Evolutionary conservation across 169 alveolate species (phyloP).

Genomic region (Eimeria falciformis): DNA sequence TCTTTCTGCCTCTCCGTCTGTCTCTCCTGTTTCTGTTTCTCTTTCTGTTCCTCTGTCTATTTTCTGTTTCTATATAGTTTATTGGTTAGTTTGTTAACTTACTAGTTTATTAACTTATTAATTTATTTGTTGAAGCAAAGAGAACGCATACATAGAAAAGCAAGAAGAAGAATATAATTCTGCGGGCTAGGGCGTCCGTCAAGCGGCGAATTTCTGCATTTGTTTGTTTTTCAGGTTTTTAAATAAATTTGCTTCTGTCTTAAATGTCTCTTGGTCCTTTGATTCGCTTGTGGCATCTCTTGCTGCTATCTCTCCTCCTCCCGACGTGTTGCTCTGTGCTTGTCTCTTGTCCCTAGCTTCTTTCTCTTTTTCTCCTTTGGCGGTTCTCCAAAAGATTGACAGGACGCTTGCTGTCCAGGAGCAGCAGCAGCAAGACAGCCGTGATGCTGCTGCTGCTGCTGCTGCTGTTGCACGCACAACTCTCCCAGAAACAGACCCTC

Average conservation of each 20-base stretch:
- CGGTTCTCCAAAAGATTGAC: neutral
- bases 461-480: neutral
- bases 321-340: neutral
- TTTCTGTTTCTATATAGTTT: no score
- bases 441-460: neutral
- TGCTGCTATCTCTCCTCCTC: neutral
- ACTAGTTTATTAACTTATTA: no score
- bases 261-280: constrained; percentile 20
- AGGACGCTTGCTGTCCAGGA: neutral
- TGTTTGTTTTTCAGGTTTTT: constrained; percentile 26
- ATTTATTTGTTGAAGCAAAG: neutral
- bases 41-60: no score
- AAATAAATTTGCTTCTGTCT: neutral
- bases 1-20: no score
- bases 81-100: no score
- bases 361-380: neutral
- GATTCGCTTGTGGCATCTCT: neutral
- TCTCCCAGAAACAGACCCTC: neutral
- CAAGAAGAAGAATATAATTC: no score
- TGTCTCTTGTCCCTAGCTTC: neutral
- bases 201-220: neutral
- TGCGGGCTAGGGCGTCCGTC: no score
- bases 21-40: no score
- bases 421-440: neutral
- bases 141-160: no score